A percentile compares a stretch with the other conserved stretches of the same genome.
These are phyloP conservation scores for Metschnikowia lochheadii DNA, from an alignment of 805 yeast species.

Conservation along the genomic window DNA sequence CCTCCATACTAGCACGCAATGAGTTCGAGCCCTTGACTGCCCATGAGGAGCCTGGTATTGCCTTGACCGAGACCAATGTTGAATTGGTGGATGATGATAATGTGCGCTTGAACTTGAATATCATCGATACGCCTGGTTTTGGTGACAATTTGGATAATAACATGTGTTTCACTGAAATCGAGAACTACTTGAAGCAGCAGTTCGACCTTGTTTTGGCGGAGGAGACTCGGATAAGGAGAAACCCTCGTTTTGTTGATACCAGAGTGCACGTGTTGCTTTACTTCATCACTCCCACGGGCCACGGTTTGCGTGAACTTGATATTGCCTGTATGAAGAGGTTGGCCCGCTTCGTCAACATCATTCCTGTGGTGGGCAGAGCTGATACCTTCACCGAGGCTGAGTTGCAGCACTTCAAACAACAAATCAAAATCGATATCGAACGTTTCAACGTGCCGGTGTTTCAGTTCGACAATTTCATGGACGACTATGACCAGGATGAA, in stretches of 20 bases:
- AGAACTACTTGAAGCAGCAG: slow-evolving; percentile 66
- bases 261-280: slow-evolving; percentile 76
- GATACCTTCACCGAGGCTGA: slow-evolving; percentile 74
- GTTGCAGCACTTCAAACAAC: slow-evolving; percentile 54
- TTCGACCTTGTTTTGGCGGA: slow-evolving; percentile 77
- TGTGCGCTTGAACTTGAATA: slow-evolving; percentile 50
- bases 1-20: slow-evolving; percentile 50
- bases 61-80: slow-evolving; percentile 62
- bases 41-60: slow-evolving; percentile 67
- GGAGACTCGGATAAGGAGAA: slow-evolving; percentile 81
- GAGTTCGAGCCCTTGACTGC: slow-evolving; percentile 61
- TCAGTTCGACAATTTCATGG: slow-evolving; percentile 54
- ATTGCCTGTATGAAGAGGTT: slow-evolving; percentile 64
- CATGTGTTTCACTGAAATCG: slow-evolving; percentile 62
- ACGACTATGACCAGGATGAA: slow-evolving; percentile 62
- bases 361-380: slow-evolving; percentile 79
- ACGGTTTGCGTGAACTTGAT: slow-evolving; percentile 75
- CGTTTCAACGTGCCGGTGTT: slow-evolving; percentile 69
- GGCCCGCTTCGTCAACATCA: slow-evolving; percentile 70
- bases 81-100: slow-evolving; percentile 61
- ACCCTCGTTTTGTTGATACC: slow-evolving; percentile 75
- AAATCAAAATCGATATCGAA: slow-evolving; percentile 59
- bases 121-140: slow-evolving; percentile 72
- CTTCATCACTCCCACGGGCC: slow-evolving; percentile 76
- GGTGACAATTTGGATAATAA: slow-evolving; percentile 74